Evolutionary conservation across 2,329 filamentous ascomycete genomes (phyloP).

Genomic region (Pseudodiploospora longispora): DNA sequence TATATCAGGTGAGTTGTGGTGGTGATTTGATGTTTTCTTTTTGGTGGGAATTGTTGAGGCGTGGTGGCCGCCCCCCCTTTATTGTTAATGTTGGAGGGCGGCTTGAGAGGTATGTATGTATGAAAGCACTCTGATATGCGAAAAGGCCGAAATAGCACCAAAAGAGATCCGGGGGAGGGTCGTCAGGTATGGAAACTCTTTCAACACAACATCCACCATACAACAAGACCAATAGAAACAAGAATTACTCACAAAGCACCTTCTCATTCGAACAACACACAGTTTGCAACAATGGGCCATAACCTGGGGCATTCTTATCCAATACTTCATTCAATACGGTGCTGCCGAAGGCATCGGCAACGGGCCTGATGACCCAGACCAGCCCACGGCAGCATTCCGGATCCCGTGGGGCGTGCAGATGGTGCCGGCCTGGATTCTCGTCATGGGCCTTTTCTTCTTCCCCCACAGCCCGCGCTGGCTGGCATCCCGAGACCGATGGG

Average conservation of each 20-base stretch:
- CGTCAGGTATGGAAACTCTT: slow-evolving; percentile 27
- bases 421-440: slow-evolving; percentile 43
- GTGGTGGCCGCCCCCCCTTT: too few relatives aligned
- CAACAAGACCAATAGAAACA: too few relatives aligned
- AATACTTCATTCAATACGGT: slow-evolving; percentile 61
- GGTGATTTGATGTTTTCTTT: too few relatives aligned
- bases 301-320: slow-evolving; percentile 60
- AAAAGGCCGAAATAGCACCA: slow-evolving; percentile 51
- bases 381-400: slow-evolving; percentile 46
- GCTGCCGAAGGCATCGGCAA: slow-evolving; percentile 43
- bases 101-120: background rate
- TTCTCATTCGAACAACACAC: background rate
- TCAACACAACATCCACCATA: background rate
- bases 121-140: slow-evolving; percentile 1
- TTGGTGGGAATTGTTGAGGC: too few relatives aligned
- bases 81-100: background rate
- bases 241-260: too few relatives aligned
- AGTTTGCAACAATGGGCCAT: slow-evolving; percentile 62
- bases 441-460: slow-evolving; percentile 52
- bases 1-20: slow-evolving; percentile 43
- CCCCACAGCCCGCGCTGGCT: slow-evolving; percentile 63
- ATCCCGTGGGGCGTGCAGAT: slow-evolving; percentile 57
- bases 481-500: slow-evolving; percentile 58
- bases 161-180: slow-evolving; percentile 51
- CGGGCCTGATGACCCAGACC: slow-evolving; percentile 39